phyloP scores from a whole-genome alignment of 495 filamentous ascomycete genomes.

The Trichoderma virens region DNA sequence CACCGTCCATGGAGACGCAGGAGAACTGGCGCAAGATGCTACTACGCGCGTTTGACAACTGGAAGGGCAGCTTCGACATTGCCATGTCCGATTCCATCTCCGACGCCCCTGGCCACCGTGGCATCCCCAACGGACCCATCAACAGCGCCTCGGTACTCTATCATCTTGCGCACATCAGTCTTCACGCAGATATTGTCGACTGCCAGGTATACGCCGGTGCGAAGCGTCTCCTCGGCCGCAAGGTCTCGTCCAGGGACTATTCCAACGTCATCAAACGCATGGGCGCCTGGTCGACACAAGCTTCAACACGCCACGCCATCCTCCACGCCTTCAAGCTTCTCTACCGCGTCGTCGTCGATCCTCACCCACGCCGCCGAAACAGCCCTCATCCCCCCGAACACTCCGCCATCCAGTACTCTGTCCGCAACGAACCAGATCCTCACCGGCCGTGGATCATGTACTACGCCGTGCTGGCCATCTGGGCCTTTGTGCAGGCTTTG shows the following conservation, averaged over 20 bases:
- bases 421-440: conserved; percentile 77
- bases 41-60: conserved; percentile 82
- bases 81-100: conserved; percentile 41
- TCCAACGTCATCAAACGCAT: conserved; percentile 70
- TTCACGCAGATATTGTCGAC: conserved; percentile 90
- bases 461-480: conserved; percentile 82
- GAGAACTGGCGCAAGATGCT: conserved; percentile 85
- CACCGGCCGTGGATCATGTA: conserved; percentile 97
- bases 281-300: conserved; percentile 75
- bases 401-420: conserved; percentile 53
- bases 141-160: conserved; percentile 83
- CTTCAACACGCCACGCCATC: conserved; percentile 78
- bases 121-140: conserved; percentile 64
- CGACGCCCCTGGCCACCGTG: conserved; percentile 28
- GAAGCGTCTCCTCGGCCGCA: conserved; percentile 72
- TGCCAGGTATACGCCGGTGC: conserved; percentile 91
- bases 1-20: conserved; percentile 65
- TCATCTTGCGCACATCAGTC: conserved; percentile 88
- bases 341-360: conserved; percentile 62
- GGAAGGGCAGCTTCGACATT: conserved; percentile 86
- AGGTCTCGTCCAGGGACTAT: conserved; percentile 75
- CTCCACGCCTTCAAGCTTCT: conserved; percentile 89
- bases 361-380: conserved; percentile 27
- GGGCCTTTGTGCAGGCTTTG: conserved; percentile 84
- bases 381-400: conserved; percentile 18